Evolutionary conservation across 805 yeast genomes (phyloP), one percentile per base, ranked within the genome.

Genomic region (Wickerhamomyces bisporus): DNA sequence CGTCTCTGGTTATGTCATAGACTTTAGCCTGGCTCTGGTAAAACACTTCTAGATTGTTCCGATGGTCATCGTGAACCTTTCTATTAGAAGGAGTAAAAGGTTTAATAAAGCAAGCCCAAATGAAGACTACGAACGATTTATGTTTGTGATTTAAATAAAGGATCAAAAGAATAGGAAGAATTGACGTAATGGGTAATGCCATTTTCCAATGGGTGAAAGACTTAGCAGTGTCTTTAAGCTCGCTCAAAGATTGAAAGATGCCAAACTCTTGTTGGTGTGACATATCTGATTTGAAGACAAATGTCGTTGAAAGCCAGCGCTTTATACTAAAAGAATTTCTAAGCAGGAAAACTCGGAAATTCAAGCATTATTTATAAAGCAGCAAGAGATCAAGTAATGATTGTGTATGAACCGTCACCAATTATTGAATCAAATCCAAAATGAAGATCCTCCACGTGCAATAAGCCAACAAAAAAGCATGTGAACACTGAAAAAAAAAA

Each of bases 11-110:
- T 32, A 75, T 60, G 55, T 85, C 94, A 56, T 85, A 85, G 32
- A 86, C 71, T 39, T 73, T 75, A 9, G 94, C 94, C 61, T 86
- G 95, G 32, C 77, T 76, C 50, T 75, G 74, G 62, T 85, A 85
- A 56, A 85, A 85, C 19, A 71, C 63, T 57, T 86, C 95, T 30
- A 61, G 35, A 35, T 60, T 58, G 31, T 44, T 49, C 39, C 57
- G 64, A 38, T 61, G 64, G 38, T 53, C 48, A 18, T 51, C 40
- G 30, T 50, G 53, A 24, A 47, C 53, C 32, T 53, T 54, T 30
- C 51, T 41, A 10, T 49, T 45, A 4, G 43, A 21, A 6, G 44
- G 43, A n/a, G 55, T 48, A 30, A 61, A 52, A 6, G 66, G 65
- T 29, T 59, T 60, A 24, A 61, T 35, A 38, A 61, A 60, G 35